These are phyloP conservation scores for Platismatia glauca DNA, from an alignment of 495 filamentous ascomycete genomes.

Conservation along the genomic window DNA sequence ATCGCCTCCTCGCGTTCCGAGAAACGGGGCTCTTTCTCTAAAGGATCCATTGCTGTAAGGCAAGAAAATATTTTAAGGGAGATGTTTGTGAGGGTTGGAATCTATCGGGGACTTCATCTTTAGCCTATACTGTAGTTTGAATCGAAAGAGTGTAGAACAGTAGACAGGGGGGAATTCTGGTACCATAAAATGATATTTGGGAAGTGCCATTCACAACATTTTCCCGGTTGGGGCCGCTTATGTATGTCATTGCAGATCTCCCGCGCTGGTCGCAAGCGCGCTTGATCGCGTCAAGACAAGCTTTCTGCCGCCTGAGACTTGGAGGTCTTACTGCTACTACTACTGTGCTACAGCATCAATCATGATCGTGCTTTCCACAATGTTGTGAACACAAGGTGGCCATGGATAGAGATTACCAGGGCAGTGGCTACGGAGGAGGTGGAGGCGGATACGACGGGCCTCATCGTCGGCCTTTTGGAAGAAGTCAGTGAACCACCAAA, in stretches of 20 bases:
- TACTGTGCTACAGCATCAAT: not conserved
- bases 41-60: not conserved
- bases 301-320: too few relatives aligned
- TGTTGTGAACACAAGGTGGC: constrained; percentile 4
- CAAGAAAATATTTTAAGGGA: too few relatives aligned
- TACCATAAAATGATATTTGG: not conserved
- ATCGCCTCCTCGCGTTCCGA: not conserved
- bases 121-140: too few relatives aligned
- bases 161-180: too few relatives aligned
- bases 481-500: constrained; percentile 19
- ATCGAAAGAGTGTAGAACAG: too few relatives aligned
- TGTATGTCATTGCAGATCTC: not conserved
- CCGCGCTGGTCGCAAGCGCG: not conserved
- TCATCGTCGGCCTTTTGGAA: constrained; percentile 18
- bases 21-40: not conserved
- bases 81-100: too few relatives aligned
- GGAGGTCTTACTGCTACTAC: too few relatives aligned
- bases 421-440: constrained; percentile 18
- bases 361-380: not conserved
- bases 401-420: constrained; percentile 31
- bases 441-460: constrained; percentile 24
- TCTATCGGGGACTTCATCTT: too few relatives aligned
- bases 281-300: not conserved
- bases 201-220: not conserved
- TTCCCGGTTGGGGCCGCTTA: not conserved